phyloP scores from a whole-genome alignment of 768 basidiomycete genomes.

The Podaxis sp. region DNA sequence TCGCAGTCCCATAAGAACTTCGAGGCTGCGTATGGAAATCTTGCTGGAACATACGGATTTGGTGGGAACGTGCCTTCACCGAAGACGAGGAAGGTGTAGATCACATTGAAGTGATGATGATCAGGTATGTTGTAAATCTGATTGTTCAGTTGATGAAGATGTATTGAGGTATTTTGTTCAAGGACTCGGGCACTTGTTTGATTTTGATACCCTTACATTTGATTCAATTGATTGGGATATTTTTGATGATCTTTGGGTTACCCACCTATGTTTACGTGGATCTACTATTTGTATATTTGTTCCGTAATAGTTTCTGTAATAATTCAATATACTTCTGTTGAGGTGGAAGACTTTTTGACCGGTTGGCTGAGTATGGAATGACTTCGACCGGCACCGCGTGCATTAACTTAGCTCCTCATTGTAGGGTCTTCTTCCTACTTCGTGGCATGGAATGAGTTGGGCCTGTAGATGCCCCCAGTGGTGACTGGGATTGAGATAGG shows the following conservation, averaged over 20 bases:
- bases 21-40: slow-evolving; percentile 9
- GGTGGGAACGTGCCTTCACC: slow-evolving; percentile 8
- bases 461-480: too few relatives aligned
- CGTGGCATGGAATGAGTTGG: too few relatives aligned
- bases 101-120: neutral
- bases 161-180: neutral
- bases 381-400: too few relatives aligned
- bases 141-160: neutral
- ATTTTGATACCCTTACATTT: neutral
- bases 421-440: too few relatives aligned
- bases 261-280: neutral
- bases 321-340: too few relatives aligned
- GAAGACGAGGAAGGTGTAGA: neutral
- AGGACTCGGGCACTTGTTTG: neutral
- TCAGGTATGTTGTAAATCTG: neutral
- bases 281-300: neutral
- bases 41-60: slow-evolving; percentile 8
- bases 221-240: neutral
- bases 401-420: too few relatives aligned
- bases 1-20: slow-evolving; percentile 14
- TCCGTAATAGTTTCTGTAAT: neutral
- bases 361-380: too few relatives aligned
- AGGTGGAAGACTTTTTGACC: too few relatives aligned
- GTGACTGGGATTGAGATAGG: too few relatives aligned
- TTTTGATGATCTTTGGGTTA: neutral